Base-by-base conservation (phyloP, 2,329 filamentous ascomycete genomes). In the Pseudofabraea citricarpa region DNA sequence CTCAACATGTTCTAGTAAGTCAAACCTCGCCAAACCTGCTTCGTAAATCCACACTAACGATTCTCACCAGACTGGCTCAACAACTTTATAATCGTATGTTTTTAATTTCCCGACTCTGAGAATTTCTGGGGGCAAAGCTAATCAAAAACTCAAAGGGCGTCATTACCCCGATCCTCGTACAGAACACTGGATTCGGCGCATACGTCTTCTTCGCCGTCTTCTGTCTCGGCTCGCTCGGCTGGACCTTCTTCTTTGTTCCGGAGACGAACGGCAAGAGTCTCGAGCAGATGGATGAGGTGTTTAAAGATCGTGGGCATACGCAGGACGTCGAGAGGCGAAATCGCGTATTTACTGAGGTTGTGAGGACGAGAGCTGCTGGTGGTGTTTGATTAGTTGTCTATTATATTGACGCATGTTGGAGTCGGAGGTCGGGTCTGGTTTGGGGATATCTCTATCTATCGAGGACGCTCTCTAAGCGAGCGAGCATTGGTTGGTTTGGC, bases 121-220 rank as follows among this genome's bases (percentile, higher is more conserved):
- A n/a, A n/a, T n/a, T n/a, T n/a, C n/a, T n/a, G n/a, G n/a, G n/a
- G n/a, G n/a, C n/a, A n/a, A n/a, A n/a, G n/a, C n/a, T n/a, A n/a
- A n/a, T n/a, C n/a, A n/a, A n/a, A n/a, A n/a, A n/a, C n/a, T n/a
- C 16, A 12, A 3, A 31, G 27, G 38, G 83, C 36, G 73, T 84
- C 56, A 75, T 83, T 22, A 83, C 79, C 0, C 81, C 81, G 0
- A 71, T 79, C 1, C 69, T 85, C 39, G 72, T 85, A 16, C 61
- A 74, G 47, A 73, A 75, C 39, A 83, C 72, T 5, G 66, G 66
- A 12, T 79, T 70, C 63, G 73, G 73, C 32, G 72, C 73, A 0
- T 80, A 79, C 52, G 64, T 77, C 7, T 76, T 77, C 61, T 76
- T 76, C 47, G 71, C 70, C 1, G 57, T 68, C 5, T 74, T 75